These are phyloP conservation scores for Coniella vitis DNA, from an alignment of 2,329 filamentous ascomycete species.

Conservation along the genomic window DNA sequence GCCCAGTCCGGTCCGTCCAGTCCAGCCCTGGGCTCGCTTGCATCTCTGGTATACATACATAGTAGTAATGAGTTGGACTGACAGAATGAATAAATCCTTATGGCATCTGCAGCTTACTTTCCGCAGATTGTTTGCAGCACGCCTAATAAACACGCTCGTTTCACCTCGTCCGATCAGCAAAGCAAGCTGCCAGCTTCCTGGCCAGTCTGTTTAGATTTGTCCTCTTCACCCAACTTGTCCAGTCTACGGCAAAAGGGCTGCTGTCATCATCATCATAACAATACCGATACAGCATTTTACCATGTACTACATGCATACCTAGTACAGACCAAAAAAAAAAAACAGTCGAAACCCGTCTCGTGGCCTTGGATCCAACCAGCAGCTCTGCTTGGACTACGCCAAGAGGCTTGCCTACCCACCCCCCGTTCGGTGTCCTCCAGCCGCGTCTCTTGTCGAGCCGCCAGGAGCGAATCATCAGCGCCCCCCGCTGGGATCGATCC, in stretches of 20 bases:
- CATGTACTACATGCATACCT: too few relatives aligned
- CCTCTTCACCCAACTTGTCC: too few relatives aligned
- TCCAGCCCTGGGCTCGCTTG: conserved; percentile 20
- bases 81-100: too few relatives aligned
- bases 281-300: too few relatives aligned
- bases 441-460: conserved; percentile 10
- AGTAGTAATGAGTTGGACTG: too few relatives aligned
- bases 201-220: too few relatives aligned
- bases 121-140: background rate
- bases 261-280: too few relatives aligned
- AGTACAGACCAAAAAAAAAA: too few relatives aligned
- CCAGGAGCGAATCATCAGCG: conserved; percentile 13
- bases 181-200: too few relatives aligned
- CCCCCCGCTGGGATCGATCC: conserved; percentile 1
- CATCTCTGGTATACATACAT: conserved; percentile 18
- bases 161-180: too few relatives aligned
- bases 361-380: conserved; percentile 1
- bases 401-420: background rate
- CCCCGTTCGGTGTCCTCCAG: conserved; percentile 7
- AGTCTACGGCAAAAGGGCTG: too few relatives aligned
- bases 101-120: background rate
- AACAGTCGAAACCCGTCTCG: conserved; percentile 1
- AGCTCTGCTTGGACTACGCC: background rate
- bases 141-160: too few relatives aligned
- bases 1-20: conserved; percentile 1